Evolutionary conservation across 495 filamentous ascomycete species (phyloP), one percentile per base, ranked within the genome.

Genomic region (Chlorociboria aeruginascens): DNA sequence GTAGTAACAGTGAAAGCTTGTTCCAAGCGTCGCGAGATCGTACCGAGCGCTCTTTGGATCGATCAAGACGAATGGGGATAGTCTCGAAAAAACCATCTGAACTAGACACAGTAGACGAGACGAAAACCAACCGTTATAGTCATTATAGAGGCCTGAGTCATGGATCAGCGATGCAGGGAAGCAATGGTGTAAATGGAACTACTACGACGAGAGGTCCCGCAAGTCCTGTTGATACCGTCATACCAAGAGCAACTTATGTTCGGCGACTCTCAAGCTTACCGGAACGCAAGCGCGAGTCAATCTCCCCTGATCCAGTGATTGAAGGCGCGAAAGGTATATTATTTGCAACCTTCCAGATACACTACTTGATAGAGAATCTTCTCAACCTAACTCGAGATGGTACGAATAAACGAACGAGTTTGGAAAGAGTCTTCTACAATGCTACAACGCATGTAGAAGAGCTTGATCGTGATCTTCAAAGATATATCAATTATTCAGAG

Each of bases 1-100:
- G 90, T 38, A 95, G 88, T 54, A 92, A 95, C 53, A 94, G 87
- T 49, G 90, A 97, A 61, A 88, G 84, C 17, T 71, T 86, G 12
- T 74, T 79, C 36, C 73, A 72, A 41, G 50, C 46, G 3, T 50
- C 32, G 14, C 39, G 52, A 17, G 52, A 55, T 16, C 69, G 68
- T 16, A 12, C 42, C 33, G 20, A 25, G 20, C 20, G 20, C 20
- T 60, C 63, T 7, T 74, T 78, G 10, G 67, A 78, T 46, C 58
- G 74, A 58, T 61, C 83, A 66, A 49, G 72, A 55, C 78, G 90
- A 6, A 94, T 95, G 86, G 89, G 89, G 6, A 81, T 93, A 28
- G 79, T 95, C 29, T 80, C 78, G 8, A 81, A 75, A 53, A 85
- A 86, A 58, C 73, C 80, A 20, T 76, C 78, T 11, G 86, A 88